Conservation (phyloP, 2,329 filamentous ascomycete species). For the Fusarium pseudocircinatum region DNA sequence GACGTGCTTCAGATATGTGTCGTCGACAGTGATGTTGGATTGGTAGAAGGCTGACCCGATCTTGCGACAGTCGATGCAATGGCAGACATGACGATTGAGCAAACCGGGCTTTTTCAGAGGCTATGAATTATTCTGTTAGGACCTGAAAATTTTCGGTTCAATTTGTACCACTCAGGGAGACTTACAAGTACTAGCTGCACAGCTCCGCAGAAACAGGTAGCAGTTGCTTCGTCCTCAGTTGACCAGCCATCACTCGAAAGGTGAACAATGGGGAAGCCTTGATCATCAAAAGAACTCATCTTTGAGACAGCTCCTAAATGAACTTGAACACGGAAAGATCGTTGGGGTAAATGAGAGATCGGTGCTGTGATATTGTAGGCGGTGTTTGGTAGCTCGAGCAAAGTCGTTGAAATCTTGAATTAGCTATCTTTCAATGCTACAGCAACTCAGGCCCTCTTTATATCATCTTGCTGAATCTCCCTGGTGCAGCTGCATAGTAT, state of each 20-base stretch:
- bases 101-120: not conserved
- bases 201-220: not conserved
- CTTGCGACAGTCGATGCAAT: constrained; percentile 1
- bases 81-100: not conserved
- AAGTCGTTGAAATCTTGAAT: not conserved
- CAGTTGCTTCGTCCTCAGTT: not conserved
- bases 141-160: not conserved
- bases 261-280: not conserved
- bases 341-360: not conserved
- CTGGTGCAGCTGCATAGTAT: too few relatives aligned
- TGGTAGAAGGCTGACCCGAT: constrained; percentile 3
- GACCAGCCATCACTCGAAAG: constrained; percentile 1
- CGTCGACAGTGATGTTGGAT: not conserved
- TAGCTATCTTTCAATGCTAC: not conserved
- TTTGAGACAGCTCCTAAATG: not conserved
- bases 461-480: not conserved
- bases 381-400: not conserved
- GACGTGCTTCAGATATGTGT: not conserved
- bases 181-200: not conserved
- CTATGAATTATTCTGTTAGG: not conserved
- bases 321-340: not conserved
- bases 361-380: not conserved
- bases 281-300: not conserved
- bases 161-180: accelerated
- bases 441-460: not conserved